phyloP scores from a whole-genome alignment of 495 filamentous ascomycete genomes.

The Aspergillus kassunensis region DNA sequence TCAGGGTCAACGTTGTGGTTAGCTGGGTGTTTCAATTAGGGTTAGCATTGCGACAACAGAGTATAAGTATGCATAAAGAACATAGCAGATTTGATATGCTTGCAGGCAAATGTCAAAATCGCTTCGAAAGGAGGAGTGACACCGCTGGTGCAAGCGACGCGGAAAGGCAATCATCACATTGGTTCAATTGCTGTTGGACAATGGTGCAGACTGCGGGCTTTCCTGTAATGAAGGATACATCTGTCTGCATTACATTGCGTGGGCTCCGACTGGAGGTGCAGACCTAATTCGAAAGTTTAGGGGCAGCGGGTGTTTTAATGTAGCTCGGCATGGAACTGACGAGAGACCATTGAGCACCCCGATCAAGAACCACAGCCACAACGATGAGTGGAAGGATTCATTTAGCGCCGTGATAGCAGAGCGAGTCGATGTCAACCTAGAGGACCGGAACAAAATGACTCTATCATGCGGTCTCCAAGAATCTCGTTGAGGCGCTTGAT shows the following conservation, averaged over 20 bases:
- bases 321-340: neutral
- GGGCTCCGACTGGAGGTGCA: neutral
- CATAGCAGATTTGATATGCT: neutral
- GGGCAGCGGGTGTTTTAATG: neutral
- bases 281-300: neutral
- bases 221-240: neutral
- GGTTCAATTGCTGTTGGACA: neutral
- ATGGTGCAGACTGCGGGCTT: neutral
- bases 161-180: neutral
- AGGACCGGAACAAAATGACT: neutral
- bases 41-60: slow-evolving; percentile 15
- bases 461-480: neutral
- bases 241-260: neutral
- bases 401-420: neutral
- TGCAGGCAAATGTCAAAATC: neutral
- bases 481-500: too few species aligned
- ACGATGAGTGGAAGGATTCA: neutral
- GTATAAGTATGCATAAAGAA: too few species aligned
- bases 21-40: slow-evolving; percentile 18
- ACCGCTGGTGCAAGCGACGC: neutral
- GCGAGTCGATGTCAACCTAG: neutral
- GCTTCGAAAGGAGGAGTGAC: neutral
- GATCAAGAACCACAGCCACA: neutral
- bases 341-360: neutral
- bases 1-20: slow-evolving; percentile 26